These are phyloP conservation scores for Flagelloscypha sp. DNA, from an alignment of 768 basidiomycete species.

Conservation along the genomic window DNA sequence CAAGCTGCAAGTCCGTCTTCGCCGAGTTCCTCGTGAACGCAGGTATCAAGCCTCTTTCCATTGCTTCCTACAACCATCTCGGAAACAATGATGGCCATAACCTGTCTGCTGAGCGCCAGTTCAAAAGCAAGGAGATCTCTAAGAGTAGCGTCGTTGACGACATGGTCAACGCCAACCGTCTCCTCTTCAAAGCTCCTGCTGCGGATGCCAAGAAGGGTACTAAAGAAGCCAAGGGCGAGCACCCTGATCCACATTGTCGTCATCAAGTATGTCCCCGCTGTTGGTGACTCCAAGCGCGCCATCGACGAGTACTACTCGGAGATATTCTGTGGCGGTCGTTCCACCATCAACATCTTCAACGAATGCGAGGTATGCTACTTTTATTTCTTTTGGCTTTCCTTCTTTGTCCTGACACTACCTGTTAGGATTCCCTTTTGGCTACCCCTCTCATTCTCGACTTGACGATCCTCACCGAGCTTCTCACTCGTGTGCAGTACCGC, in stretches of 20 bases:
- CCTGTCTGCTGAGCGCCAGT: slow-evolving; percentile 83
- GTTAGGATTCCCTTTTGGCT: slow-evolving; percentile 86
- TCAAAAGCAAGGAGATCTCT: slow-evolving; percentile 97
- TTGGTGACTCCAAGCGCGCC: slow-evolving; percentile 97
- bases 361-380: slow-evolving; percentile 72
- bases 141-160: slow-evolving; percentile 97
- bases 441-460: slow-evolving; percentile 95
- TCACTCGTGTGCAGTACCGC: slow-evolving; percentile 90
- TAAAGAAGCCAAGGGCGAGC: slow-evolving; percentile 74
- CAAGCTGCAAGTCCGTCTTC: slow-evolving; percentile 91
- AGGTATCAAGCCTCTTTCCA: slow-evolving; percentile 94
- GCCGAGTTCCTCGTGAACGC: slow-evolving; percentile 99
- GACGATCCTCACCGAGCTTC: slow-evolving; percentile 84
- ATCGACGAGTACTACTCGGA: slow-evolving; percentile 99
- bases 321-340: slow-evolving; percentile 92
- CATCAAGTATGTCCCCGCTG: slow-evolving; percentile 94
- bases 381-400: slow-evolving; percentile 1
- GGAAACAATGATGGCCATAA: slow-evolving; percentile 98
- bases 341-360: slow-evolving; percentile 95
- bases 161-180: slow-evolving; percentile 87
- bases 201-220: slow-evolving; percentile 39
- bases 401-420: slow-evolving; percentile 7
- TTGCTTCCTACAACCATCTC: slow-evolving; percentile 97
- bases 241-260: slow-evolving; percentile 96
- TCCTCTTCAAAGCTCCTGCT: slow-evolving; percentile 81